phyloP scores from a whole-genome alignment of 345 rosid species.

The Viola odorata region DNA sequence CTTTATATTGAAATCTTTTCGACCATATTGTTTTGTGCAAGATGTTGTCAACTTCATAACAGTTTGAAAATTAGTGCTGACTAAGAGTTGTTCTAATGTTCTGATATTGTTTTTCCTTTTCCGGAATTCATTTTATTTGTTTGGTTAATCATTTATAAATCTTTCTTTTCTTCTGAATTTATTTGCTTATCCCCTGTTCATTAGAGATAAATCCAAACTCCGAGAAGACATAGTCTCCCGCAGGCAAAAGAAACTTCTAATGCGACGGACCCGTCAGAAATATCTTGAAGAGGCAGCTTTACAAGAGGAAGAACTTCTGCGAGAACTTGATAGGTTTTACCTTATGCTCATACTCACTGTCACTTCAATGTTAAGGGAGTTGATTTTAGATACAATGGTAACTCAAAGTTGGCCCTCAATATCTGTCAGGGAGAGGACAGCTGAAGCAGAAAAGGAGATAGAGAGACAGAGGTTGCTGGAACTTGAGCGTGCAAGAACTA shows the following conservation, averaged over 20 bases:
- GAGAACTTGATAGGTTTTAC: constrained; percentile 67
- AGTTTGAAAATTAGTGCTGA: no score
- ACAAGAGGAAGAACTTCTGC: constrained; percentile 60
- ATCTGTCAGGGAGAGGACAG: constrained; percentile 49
- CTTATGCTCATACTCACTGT: constrained; percentile 4
- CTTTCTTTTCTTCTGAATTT: neutral
- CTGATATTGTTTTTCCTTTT: neutral
- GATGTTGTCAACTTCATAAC: no score
- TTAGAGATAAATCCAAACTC: constrained; percentile 62
- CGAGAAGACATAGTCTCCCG: constrained; percentile 53
- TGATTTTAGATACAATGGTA: neutral
- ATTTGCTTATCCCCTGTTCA: neutral
- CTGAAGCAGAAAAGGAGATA: constrained; percentile 72
- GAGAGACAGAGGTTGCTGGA: constrained; percentile 70
- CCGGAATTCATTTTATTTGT: neutral
- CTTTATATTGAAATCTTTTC: no score
- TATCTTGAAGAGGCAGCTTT: constrained; percentile 64
- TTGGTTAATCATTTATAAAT: neutral
- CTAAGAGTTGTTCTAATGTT: no score
- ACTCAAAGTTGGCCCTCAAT: constrained; percentile 11
- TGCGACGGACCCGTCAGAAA: constrained; percentile 58
- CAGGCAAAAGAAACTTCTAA: constrained; percentile 57
- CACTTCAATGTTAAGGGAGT: constrained; percentile 4
- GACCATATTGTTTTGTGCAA: no score
- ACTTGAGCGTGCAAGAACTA: constrained; percentile 67